phyloP scores from a whole-genome alignment of 73 alveolate genomes.

The Stentor coeruleus region DNA sequence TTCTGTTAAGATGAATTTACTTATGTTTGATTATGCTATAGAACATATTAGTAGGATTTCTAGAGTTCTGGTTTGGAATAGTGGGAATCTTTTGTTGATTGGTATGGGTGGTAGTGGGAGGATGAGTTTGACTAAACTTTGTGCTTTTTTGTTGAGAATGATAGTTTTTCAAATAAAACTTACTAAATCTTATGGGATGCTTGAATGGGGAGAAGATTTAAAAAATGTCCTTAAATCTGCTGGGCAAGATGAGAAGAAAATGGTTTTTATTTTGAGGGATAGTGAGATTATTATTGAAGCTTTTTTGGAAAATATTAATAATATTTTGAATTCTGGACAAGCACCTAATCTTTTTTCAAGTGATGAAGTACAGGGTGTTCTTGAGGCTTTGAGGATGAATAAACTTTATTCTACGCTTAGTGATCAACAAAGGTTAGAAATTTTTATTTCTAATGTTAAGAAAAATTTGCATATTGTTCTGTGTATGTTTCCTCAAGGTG shows the following conservation, averaged over 20 bases:
- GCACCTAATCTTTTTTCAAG: constrained; percentile 82
- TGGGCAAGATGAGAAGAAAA: constrained; percentile 73
- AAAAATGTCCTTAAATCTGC: constrained; percentile 70
- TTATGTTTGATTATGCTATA: constrained; percentile 89
- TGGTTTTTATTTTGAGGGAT: constrained; percentile 77
- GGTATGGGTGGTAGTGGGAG: constrained; percentile 93
- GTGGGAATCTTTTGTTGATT: constrained; percentile 90
- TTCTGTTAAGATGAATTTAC: constrained; percentile 80
- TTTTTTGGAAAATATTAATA: constrained; percentile 83
- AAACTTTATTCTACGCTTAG: constrained; percentile 67
- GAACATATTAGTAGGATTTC: constrained; percentile 88
- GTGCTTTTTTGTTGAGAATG: constrained; percentile 79
- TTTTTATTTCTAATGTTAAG: constrained; percentile 67
- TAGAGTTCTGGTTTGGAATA: constrained; percentile 82
- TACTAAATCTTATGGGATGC: constrained; percentile 74
- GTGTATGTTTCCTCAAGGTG: constrained; percentile 90
- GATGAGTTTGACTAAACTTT: constrained; percentile 63
- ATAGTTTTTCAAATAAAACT: constrained; percentile 75
- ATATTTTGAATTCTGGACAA: constrained; percentile 88
- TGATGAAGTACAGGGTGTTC: constrained; percentile 80
- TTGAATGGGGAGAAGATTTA: constrained; percentile 83
- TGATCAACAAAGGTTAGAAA: constrained; percentile 74
- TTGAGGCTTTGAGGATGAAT: constrained; percentile 78
- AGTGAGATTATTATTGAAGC: constrained; percentile 74
- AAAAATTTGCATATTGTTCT: constrained; percentile 85